Percentiles rank a stretch among this genome's conserved stretches.
phyloP scores from a whole-genome alignment of 306 rosid genomes.

The Crataegus laevigata region DNA sequence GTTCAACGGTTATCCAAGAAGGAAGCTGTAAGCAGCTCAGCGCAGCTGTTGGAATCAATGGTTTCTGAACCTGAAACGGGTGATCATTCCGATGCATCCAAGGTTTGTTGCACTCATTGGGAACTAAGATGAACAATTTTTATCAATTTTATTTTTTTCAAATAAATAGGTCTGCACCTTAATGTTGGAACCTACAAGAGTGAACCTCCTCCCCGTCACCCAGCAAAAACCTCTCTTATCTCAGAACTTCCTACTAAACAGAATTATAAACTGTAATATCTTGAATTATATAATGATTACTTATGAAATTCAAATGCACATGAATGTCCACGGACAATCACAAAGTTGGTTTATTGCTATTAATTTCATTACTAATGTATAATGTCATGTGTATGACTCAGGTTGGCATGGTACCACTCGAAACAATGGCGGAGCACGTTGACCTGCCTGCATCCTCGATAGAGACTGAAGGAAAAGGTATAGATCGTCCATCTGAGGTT shows the following conservation, averaged over 20 bases:
- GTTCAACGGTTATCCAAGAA: constrained; percentile 1
- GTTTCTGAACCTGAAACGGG: constrained; percentile 6
- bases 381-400: background rate
- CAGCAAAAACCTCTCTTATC: background rate
- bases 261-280: background rate
- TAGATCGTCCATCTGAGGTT: constrained; percentile 25
- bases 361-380: background rate
- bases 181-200: background rate
- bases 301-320: background rate
- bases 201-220: background rate
- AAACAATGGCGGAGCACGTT: background rate
- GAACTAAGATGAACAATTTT: background rate
- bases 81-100: constrained; percentile 15
- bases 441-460: background rate
- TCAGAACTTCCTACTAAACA: background rate
- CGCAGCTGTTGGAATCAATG: constrained; percentile 3
- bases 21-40: constrained; percentile 3
- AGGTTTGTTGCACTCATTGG: constrained; percentile 22
- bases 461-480: constrained; percentile 16
- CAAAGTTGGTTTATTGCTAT: background rate
- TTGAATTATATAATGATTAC: background rate
- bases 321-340: background rate
- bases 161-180: background rate
- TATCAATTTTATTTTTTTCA: background rate
- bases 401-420: background rate